phyloP scores from a whole-genome alignment of 176 grass and related monocot genomes.

The Hsuehochloa calcarea region DNA sequence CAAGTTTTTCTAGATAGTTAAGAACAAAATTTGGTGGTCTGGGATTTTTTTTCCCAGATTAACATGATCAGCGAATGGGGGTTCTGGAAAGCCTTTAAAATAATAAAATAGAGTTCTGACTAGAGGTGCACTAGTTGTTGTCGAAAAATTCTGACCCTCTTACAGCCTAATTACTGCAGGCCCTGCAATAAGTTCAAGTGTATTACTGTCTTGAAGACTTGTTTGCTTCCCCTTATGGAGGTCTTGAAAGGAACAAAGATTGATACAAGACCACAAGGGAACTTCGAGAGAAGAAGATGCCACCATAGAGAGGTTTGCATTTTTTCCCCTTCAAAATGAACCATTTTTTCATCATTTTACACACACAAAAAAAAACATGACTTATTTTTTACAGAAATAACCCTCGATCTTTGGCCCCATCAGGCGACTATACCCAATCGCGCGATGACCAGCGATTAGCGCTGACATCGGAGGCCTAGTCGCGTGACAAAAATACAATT shows the following conservation, averaged over 20 bases:
- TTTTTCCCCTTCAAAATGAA: no score
- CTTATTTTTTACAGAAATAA: no score
- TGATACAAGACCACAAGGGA: neutral
- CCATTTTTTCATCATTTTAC: no score
- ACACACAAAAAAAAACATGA: no score
- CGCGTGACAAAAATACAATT: no score
- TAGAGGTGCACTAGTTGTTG: neutral
- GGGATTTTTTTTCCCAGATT: neutral
- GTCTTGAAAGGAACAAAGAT: neutral
- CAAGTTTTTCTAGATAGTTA: neutral
- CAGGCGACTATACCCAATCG: no score
- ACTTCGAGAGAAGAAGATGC: neutral
- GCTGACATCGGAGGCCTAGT: no score
- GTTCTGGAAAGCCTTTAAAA: neutral
- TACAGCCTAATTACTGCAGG: neutral
- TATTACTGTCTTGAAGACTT: neutral
- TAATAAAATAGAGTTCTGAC: neutral
- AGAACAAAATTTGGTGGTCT: neutral
- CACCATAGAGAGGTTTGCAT: neutral
- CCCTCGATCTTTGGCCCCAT: no score
- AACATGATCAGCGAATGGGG: neutral
- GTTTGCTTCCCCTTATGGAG: neutral
- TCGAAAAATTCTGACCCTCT: neutral
- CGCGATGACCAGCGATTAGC: no score
- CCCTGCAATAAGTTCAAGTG: neutral